Evolutionary conservation across 2,329 filamentous ascomycete genomes (phyloP).

Genomic region (Emericellopsis cladophorae): DNA sequence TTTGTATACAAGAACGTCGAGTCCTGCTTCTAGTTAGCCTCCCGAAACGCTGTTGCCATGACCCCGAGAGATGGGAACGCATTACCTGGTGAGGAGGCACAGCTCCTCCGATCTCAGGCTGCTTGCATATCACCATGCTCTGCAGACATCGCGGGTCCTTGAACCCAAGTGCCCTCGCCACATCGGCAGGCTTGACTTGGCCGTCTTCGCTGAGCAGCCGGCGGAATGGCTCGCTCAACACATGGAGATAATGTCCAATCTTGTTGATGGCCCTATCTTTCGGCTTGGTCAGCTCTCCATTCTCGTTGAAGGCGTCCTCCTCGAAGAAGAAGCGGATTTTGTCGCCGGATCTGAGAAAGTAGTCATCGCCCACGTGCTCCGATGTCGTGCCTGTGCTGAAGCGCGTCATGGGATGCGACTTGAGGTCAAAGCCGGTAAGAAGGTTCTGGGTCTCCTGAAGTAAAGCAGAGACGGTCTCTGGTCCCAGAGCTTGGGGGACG

Average conservation of each 20-base stretch:
- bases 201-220: conserved; percentile 38
- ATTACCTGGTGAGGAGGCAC: conserved; percentile 69
- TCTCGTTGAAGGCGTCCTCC: conserved; percentile 69
- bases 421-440: conserved; percentile 64
- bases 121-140: conserved; percentile 98
- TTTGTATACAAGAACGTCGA: conserved; percentile 86
- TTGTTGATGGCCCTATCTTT: conserved; percentile 84
- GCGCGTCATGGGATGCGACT: conserved; percentile 79
- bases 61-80: no score
- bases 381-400: conserved; percentile 85
- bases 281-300: conserved; percentile 57
- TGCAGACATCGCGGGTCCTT: conserved; percentile 67
- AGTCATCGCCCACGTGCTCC: conserved; percentile 82
- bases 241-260: conserved; percentile 69
- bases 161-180: conserved; percentile 64
- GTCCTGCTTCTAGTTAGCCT: conserved; percentile 29
- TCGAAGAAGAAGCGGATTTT: conserved; percentile 97
- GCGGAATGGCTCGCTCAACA: conserved; percentile 54
- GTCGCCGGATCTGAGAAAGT: conserved; percentile 83
- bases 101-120: conserved; percentile 86
- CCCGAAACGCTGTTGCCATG: neutral
- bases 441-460: conserved; percentile 63
- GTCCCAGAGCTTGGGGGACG: conserved; percentile 62
- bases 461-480: conserved; percentile 51
- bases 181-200: conserved; percentile 36